These are phyloP conservation scores for Fusarium cyanostomum DNA, from an alignment of 2,329 filamentous ascomycete genomes.

Conservation along the genomic window DNA sequence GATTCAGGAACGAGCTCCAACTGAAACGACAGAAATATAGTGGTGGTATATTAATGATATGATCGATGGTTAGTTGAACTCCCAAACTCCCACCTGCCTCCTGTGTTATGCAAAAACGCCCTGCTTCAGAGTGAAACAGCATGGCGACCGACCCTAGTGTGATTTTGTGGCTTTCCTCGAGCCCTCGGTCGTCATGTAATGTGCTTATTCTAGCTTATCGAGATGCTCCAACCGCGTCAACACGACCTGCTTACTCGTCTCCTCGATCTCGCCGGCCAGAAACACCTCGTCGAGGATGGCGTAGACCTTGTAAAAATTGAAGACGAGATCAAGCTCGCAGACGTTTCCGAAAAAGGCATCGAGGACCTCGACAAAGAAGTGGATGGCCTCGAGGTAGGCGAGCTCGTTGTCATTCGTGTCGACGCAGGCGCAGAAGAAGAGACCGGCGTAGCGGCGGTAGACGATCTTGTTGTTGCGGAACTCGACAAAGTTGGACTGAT, in stretches of 20 bases:
- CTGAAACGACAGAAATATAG: neutral
- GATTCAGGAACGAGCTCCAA: neutral
- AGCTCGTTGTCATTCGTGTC: slow-evolving; percentile 99
- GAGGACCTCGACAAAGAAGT: slow-evolving; percentile 99
- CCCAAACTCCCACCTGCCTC: slow-evolving; percentile 32
- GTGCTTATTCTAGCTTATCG: slow-evolving; percentile 85
- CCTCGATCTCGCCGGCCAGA: slow-evolving; percentile 95
- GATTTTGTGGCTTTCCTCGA: neutral
- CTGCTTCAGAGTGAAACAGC: neutral
- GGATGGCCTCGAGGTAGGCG: slow-evolving; percentile 95
- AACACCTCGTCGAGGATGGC: slow-evolving; percentile 99
- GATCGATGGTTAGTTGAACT: slow-evolving; percentile 23
- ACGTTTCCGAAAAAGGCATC: slow-evolving; percentile 99
- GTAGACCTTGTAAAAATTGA: slow-evolving; percentile 90
- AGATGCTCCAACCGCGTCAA: slow-evolving; percentile 92
- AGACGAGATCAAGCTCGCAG: slow-evolving; percentile 92
- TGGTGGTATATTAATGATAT: slow-evolving; percentile 30
- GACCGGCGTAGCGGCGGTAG: slow-evolving; percentile 94
- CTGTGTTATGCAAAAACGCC: slow-evolving; percentile 26
- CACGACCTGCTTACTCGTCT: slow-evolving; percentile 98
- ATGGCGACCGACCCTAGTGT: neutral
- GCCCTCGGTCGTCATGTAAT: neutral
- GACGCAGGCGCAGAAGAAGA: slow-evolving; percentile 99
- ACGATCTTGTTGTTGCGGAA: slow-evolving; percentile 95
- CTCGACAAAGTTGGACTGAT: slow-evolving; percentile 99